phyloP scores from a whole-genome alignment of 306 rosid species.

The Malus orientalis region DNA sequence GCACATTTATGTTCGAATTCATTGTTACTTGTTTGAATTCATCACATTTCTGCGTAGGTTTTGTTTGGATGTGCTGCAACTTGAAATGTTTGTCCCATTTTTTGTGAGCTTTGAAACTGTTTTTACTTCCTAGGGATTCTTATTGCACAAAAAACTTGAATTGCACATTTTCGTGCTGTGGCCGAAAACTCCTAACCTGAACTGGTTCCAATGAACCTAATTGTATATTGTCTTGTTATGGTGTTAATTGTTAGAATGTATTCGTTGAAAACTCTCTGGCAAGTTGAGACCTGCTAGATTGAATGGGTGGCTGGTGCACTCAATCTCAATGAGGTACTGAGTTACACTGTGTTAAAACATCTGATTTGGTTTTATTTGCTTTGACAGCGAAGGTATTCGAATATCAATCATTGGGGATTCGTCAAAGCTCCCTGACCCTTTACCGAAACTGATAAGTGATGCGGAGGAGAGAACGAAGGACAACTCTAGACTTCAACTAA shows the following conservation, averaged over 20 bases:
- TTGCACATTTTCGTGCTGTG: not conserved
- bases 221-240: not conserved
- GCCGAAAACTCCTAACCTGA: not conserved
- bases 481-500: constrained; percentile 41
- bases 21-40: not conserved
- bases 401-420: constrained; percentile 65
- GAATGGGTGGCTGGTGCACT: not conserved
- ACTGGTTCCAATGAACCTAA: not conserved
- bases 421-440: constrained; percentile 38
- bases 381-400: constrained; percentile 46
- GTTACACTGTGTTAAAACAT: not conserved
- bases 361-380: not conserved
- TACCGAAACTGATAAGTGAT: constrained; percentile 22
- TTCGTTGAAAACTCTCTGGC: not conserved
- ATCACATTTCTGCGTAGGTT: not conserved
- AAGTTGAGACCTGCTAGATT: not conserved
- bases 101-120: not conserved
- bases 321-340: not conserved
- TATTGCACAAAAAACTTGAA: not conserved
- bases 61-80: not conserved
- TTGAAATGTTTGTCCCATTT: not conserved
- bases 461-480: constrained; percentile 45
- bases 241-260: not conserved
- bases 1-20: not conserved
- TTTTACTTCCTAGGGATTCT: not conserved